Conservation (phyloP, 2,329 filamentous ascomycete genomes). For the Truncatella angustata region DNA sequence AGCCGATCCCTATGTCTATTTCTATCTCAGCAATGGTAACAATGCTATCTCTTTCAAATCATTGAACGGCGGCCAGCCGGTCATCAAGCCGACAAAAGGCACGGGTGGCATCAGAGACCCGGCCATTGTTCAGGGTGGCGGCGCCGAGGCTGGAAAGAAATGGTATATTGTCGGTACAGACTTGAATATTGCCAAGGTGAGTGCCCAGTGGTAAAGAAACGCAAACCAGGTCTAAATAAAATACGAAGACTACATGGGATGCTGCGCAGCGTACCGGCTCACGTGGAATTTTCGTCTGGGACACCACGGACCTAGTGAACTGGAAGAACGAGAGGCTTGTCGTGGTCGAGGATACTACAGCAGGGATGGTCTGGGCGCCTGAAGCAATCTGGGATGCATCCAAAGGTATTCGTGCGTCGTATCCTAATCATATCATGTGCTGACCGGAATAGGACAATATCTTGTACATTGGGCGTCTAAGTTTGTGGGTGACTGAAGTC, state of each 20-base stretch:
- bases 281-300: slow-evolving; percentile 54
- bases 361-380: slow-evolving; percentile 59
- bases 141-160: slow-evolving; percentile 44
- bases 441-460: slow-evolving; percentile 33
- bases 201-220: too few species aligned
- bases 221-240: too few species aligned
- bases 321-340: slow-evolving; percentile 48
- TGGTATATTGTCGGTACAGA: slow-evolving; percentile 56
- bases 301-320: slow-evolving; percentile 48
- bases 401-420: slow-evolving; percentile 26
- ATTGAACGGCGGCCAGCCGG: slow-evolving; percentile 45
- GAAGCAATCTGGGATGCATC: slow-evolving; percentile 51
- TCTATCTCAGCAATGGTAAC: slow-evolving; percentile 53
- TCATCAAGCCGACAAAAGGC: slow-evolving; percentile 48
- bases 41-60: slow-evolving; percentile 45
- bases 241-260: slow-evolving; percentile 52
- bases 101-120: slow-evolving; percentile 53
- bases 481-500: slow-evolving; percentile 31
- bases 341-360: slow-evolving; percentile 48
- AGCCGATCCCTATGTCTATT: slow-evolving; percentile 50
- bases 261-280: slow-evolving; percentile 49
- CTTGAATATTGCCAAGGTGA: slow-evolving; percentile 46
- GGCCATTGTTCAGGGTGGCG: slow-evolving; percentile 45
- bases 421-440: slow-evolving; percentile 5
- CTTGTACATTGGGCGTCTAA: slow-evolving; percentile 47